These are phyloP conservation scores for Penicillium odoratum DNA, from an alignment of 495 filamentous ascomycete genomes.

Conservation along the genomic window DNA sequence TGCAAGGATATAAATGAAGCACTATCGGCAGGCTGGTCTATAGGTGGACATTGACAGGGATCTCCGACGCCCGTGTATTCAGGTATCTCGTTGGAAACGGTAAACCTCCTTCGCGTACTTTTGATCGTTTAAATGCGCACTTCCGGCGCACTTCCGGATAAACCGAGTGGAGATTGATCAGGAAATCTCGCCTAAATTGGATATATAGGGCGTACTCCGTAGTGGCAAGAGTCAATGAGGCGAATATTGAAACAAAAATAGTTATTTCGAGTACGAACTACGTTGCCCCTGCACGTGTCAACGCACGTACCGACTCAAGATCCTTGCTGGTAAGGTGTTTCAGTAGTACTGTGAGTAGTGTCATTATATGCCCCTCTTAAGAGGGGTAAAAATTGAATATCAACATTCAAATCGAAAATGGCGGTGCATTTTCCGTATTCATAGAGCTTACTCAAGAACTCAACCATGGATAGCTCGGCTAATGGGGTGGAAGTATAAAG, in stretches of 20 bases:
- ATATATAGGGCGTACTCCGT: background rate
- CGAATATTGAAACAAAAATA: background rate
- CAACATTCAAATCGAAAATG: background rate
- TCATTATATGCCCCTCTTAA: conserved; percentile 4
- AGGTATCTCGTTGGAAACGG: conserved; percentile 5
- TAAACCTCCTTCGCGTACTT: conserved; percentile 1
- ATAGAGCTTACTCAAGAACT: too few species aligned
- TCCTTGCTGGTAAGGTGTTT: conserved; percentile 7
- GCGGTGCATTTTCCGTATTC: too few species aligned
- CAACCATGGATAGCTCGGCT: background rate
- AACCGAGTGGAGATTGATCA: background rate
- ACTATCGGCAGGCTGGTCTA: background rate
- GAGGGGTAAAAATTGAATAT: conserved; percentile 12
- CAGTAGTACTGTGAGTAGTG: background rate
- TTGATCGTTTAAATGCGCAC: conserved; percentile 4
- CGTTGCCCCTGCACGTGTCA: conserved; percentile 17
- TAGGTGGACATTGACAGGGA: conserved; percentile 24
- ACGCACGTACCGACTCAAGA: conserved; percentile 21
- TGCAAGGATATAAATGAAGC: background rate
- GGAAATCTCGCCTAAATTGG: background rate
- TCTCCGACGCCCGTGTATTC: conserved; percentile 20
- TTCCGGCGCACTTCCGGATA: conserved; percentile 4
- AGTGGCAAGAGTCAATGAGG: background rate
- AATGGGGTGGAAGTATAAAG: conserved; percentile 6
- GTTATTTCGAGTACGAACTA: background rate